Percentiles rank a stretch among this genome's conserved stretches.
phyloP scores from a whole-genome alignment of 2,329 filamentous ascomycete species.

The Xylaria sp. region DNA sequence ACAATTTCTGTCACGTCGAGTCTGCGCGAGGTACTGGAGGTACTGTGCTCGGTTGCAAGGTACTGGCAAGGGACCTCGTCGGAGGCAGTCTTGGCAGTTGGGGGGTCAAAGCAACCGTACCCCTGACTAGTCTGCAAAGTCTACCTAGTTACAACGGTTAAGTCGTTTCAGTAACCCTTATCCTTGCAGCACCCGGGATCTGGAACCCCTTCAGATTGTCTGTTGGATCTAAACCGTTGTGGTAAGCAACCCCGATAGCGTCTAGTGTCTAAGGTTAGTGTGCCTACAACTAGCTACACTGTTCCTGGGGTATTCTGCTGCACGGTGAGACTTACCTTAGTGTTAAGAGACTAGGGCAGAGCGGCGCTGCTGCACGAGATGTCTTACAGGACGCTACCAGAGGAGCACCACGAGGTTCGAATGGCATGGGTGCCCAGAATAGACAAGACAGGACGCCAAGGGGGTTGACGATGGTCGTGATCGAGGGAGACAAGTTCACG shows the following conservation, averaged over 20 bases:
- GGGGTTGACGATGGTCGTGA: slow-evolving; percentile 14
- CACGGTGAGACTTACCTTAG: not conserved
- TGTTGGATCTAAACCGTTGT: slow-evolving; percentile 44
- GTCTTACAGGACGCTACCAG: slow-evolving; percentile 26
- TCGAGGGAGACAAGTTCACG: not conserved
- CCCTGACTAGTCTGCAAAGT: slow-evolving; percentile 40
- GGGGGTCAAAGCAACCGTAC: slow-evolving; percentile 34
- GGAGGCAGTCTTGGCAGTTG: slow-evolving; percentile 35
- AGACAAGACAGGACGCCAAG: slow-evolving; percentile 17
- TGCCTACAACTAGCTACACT: not conserved
- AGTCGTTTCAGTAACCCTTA: slow-evolving; percentile 50
- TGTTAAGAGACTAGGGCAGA: slow-evolving; percentile 7
- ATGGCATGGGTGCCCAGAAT: slow-evolving; percentile 26
- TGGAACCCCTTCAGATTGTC: slow-evolving; percentile 37
- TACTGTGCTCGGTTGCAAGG: slow-evolving; percentile 27
- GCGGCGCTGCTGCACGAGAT: slow-evolving; percentile 23
- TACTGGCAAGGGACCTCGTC: slow-evolving; percentile 12
- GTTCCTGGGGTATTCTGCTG: slow-evolving; percentile 27
- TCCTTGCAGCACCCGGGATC: slow-evolving; percentile 48
- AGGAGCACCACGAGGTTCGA: slow-evolving; percentile 11
- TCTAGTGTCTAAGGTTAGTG: not conserved
- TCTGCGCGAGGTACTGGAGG: slow-evolving; percentile 7
- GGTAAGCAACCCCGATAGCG: slow-evolving; percentile 42
- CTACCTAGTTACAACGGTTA: slow-evolving; percentile 39
- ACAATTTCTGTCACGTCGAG: slow-evolving; percentile 30